A percentile compares a stretch with the other conserved stretches of the same genome.
Conservation (phyloP, 139 green algal species). For the Ettlia oleoabundans region DNA sequence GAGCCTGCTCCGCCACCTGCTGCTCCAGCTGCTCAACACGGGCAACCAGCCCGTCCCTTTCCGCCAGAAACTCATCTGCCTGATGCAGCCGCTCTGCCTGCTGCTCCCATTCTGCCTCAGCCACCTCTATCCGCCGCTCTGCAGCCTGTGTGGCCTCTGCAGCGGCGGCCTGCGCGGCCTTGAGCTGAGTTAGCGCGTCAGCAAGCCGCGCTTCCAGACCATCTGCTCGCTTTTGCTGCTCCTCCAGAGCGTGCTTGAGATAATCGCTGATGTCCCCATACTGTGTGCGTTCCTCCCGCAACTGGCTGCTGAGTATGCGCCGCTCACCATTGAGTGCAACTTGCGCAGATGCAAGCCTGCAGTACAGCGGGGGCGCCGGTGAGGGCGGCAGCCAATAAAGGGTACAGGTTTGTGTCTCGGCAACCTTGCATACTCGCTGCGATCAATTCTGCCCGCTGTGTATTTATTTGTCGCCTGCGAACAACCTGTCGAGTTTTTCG, state of each 20-base stretch:
- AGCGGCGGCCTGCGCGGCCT: background rate
- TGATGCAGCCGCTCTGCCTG: slow-evolving; percentile 54
- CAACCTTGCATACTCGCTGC: no score
- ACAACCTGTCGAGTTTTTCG: background rate
- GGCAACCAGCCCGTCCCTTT: slow-evolving; percentile 40
- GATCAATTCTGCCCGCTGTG: no score
- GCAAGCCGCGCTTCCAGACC: background rate
- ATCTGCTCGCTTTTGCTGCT: background rate
- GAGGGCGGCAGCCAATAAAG: no score
- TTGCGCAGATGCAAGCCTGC: background rate
- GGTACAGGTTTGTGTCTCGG: no score
- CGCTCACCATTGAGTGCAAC: slow-evolving; percentile 76
- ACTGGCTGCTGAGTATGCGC: slow-evolving; percentile 63
- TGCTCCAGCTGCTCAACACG: slow-evolving; percentile 10
- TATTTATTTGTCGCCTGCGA: no score
- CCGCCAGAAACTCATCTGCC: slow-evolving; percentile 46
- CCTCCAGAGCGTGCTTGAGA: slow-evolving; percentile 71
- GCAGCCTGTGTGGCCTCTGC: background rate
- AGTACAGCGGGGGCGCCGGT: background rate
- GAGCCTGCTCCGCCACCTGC: slow-evolving; percentile 11
- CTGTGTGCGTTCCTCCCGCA: slow-evolving; percentile 76
- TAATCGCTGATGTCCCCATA: slow-evolving; percentile 85
- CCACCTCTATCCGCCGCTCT: background rate
- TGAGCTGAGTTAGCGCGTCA: background rate
- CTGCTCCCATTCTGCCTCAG: slow-evolving; percentile 45